Evolutionary conservation across 495 filamentous ascomycete genomes (phyloP).

Genomic region (Aspergillus ellipticus): DNA sequence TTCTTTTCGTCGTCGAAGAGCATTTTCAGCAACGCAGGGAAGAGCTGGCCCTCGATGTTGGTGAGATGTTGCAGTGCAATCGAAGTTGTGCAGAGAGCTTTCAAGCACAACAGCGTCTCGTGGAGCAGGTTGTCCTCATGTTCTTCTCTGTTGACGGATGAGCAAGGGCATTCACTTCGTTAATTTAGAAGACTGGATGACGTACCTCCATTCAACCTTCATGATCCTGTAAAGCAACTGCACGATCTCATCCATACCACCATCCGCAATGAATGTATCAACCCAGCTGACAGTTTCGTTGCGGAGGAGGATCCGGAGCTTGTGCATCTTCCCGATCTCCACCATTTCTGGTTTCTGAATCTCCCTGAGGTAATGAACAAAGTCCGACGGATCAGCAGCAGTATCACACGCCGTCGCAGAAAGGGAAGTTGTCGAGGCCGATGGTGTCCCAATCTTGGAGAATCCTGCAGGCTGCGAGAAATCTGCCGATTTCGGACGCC

Average conservation of each 20-base stretch:
- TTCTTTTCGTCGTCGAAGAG: constrained; percentile 96
- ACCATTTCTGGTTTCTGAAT: constrained; percentile 74
- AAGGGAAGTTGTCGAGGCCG: constrained; percentile 38
- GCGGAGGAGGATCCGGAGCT: constrained; percentile 81
- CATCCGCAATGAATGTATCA: constrained; percentile 79
- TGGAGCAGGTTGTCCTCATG: constrained; percentile 93
- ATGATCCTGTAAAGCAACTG: constrained; percentile 83
- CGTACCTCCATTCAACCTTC: constrained; percentile 93
- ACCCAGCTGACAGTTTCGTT: constrained; percentile 97
- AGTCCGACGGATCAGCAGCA: constrained; percentile 66
- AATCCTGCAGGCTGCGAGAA: constrained; percentile 42
- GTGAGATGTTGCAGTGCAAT: constrained; percentile 77
- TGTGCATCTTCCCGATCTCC: constrained; percentile 92
- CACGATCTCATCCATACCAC: constrained; percentile 90
- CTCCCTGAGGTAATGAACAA: constrained; percentile 73
- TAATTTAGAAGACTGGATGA: constrained; percentile 8
- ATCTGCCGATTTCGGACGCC: constrained; percentile 43
- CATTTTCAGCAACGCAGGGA: constrained; percentile 82
- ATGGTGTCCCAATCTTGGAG: constrained; percentile 44
- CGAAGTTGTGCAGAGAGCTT: constrained; percentile 89
- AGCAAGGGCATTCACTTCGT: constrained; percentile 15
- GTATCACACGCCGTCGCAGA: constrained; percentile 43
- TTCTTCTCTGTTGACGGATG: constrained; percentile 65
- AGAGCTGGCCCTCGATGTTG: constrained; percentile 72
- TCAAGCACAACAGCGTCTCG: constrained; percentile 88